Percentiles rank a stretch among this genome's conserved stretches.
Evolutionary conservation across 176 grass and related monocot species (phyloP).

Genomic region (Zoysia pacifica): DNA sequence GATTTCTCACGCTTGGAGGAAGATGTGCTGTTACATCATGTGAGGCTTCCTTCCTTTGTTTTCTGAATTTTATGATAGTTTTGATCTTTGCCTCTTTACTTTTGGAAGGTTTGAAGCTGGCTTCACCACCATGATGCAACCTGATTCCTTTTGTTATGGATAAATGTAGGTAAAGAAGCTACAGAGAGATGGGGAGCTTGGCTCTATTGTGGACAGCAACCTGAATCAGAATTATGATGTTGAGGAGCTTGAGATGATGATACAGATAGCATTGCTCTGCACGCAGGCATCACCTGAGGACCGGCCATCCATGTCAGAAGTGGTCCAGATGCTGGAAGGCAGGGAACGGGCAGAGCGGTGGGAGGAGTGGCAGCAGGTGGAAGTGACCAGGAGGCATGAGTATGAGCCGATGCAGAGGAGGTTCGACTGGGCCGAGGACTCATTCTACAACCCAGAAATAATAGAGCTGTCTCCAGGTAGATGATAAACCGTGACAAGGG

Average conservation of each 20-base stretch:
- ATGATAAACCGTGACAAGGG: conserved; percentile 23
- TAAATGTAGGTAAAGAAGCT: conserved; percentile 77
- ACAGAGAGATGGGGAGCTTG: conserved; percentile 67
- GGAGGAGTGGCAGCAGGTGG: conserved; percentile 90
- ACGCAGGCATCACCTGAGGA: conserved; percentile 77
- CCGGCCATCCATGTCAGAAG: conserved; percentile 82
- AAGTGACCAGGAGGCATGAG: conserved; percentile 73
- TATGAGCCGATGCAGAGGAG: conserved; percentile 53
- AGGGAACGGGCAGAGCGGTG: conserved; percentile 73
- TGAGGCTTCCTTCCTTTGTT: conserved; percentile 19
- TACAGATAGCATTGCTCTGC: conserved; percentile 78
- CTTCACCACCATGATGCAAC: neutral
- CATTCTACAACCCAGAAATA: conserved; percentile 63
- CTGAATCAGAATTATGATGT: conserved; percentile 44
- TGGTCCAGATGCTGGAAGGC: conserved; percentile 86
- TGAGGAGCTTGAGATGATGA: conserved; percentile 68
- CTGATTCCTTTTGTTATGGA: conserved; percentile 2
- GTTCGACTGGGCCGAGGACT: conserved; percentile 70
- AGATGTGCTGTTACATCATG: conserved; percentile 87
- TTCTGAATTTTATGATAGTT: neutral
- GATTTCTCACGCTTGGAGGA: conserved; percentile 83
- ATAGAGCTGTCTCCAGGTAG: conserved; percentile 69
- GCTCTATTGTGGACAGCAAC: conserved; percentile 71
- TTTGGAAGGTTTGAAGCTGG: neutral
- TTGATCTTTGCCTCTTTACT: neutral